Conservation (phyloP, 345 rosid species). For the Sonneratia alba region DNA sequence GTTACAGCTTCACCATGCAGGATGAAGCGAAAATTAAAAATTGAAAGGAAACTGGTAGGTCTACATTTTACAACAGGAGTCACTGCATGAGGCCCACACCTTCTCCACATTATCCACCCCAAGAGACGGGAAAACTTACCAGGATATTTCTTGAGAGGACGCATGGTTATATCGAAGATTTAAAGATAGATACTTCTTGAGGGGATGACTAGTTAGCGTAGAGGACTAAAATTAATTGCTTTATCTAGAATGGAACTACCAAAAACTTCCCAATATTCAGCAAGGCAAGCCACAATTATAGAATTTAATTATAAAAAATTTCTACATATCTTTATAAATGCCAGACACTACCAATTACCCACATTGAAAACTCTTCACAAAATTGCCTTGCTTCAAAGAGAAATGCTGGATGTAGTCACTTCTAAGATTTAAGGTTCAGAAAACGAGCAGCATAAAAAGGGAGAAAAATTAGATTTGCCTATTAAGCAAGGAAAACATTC, state of each 20-base stretch:
- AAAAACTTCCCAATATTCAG: neutral
- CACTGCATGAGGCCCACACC: too few species aligned
- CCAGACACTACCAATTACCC: neutral
- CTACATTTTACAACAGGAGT: too few species aligned
- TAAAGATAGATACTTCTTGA: neutral
- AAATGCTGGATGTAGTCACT: neutral
- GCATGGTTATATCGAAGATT: neutral
- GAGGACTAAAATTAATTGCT: neutral
- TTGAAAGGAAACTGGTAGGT: too few species aligned
- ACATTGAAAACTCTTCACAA: neutral
- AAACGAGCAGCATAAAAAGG: neutral
- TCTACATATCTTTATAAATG: neutral
- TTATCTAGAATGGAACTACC: neutral
- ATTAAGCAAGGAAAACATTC: neutral
- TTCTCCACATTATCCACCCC: too few species aligned
- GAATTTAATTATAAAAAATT: neutral
- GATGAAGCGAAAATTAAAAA: slow-evolving; percentile 15
- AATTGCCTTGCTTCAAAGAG: neutral
- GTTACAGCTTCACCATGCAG: slow-evolving; percentile 39
- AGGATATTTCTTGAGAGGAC: neutral
- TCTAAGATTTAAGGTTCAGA: too few species aligned
- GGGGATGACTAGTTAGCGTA: neutral
- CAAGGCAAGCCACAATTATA: neutral
- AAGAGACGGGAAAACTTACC: neutral
- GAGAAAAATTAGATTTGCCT: neutral